Evolutionary conservation across 2,329 filamentous ascomycete species (phyloP), one percentile per base, ranked within the genome.

Genomic region (Curvularia hawaiiensis): DNA sequence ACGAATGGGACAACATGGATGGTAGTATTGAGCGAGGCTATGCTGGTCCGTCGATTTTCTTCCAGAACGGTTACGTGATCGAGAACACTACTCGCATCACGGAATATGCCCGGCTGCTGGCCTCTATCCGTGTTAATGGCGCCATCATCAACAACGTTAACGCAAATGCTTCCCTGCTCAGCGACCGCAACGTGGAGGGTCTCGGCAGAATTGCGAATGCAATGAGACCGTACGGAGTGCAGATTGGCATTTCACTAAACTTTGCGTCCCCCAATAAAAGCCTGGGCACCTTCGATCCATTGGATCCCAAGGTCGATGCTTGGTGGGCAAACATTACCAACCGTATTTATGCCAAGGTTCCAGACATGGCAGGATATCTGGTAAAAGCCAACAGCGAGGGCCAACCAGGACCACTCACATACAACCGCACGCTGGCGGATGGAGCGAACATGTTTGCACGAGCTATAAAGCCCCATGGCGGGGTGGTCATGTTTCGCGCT

Each of bases 391-490:
- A 88, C 69, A 89, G 87, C 0, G 89, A 91, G 74, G 88, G 88
- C 1, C 87, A 91, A 67, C 88, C 88, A 0, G 88, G 88, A 0
- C 88, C 88, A 0, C 65, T 88, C 24, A 88, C 85, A 0, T 91
- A 91, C 75, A 88, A 89, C 65, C 84, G 89, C 11, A 90, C 88
- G 0, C 79, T 91, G 0, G 82, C 88, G 2, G 80, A 90, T 28
- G 88, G 86, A 1, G 88, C 87, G 4, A 90, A 90, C 64, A 75
- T 91, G 54, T 90, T 91, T 63, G 88, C 88, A 74, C 97, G 86
- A 65, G 91, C 91, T 64, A 91, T 90, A 78, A 97, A 96, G 54
- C 91, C 92, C 79, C 97, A 98, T 48, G 95, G 95, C 75, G 92
- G 92, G 73, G 95, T 88, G 31, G 79, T 90, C 52, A 85, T 91